Conservation (phyloP, 305 asterid genomes). For the Fraxinus platypoda region DNA sequence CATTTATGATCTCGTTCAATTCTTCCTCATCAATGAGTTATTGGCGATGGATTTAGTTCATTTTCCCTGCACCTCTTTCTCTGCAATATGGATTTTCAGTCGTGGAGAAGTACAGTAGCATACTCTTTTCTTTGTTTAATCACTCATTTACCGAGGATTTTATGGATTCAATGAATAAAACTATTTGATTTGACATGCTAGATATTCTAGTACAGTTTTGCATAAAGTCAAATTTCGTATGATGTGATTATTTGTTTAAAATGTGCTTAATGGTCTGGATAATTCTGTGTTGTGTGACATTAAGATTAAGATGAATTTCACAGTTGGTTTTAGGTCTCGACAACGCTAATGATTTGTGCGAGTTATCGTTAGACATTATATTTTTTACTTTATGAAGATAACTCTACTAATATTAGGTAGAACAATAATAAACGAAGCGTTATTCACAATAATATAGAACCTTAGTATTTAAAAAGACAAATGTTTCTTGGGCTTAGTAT, state of each 20-base stretch:
- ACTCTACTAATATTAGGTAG: background rate
- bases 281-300: background rate
- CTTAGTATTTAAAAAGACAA: background rate
- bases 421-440: background rate
- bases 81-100: constrained; percentile 90
- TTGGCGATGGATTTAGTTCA: too few species aligned
- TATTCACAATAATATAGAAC: constrained; percentile 1
- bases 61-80: constrained; percentile 98
- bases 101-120: constrained; percentile 70
- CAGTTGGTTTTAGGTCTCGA: background rate
- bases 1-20: too few species aligned
- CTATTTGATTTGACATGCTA: constrained; percentile 12
- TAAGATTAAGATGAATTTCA: background rate
- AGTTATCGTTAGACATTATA: background rate
- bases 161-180: background rate
- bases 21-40: too few species aligned
- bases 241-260: background rate
- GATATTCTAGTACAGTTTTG: background rate
- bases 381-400: background rate
- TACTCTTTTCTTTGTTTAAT: constrained; percentile 22
- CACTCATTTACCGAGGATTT: constrained; percentile 4
- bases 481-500: background rate
- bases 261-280: background rate
- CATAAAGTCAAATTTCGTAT: background rate
- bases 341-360: background rate